Evolutionary conservation across 169 alveolate species (phyloP), one percentile per base, ranked within the genome.

Genomic region (Plasmodium fragile): DNA sequence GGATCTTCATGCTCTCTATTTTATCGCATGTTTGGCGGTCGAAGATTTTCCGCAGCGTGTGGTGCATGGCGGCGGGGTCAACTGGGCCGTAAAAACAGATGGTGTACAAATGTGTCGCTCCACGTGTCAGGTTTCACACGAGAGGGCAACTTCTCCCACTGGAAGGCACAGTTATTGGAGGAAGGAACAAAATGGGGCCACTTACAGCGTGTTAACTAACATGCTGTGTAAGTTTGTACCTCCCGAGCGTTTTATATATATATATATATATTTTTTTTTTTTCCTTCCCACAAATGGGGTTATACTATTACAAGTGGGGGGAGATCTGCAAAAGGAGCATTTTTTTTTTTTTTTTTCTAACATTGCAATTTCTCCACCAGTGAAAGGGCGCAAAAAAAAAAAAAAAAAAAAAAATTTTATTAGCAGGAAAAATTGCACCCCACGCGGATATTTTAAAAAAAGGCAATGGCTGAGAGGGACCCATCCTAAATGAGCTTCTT

Each of bases 1-100:
- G 94, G 39, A 98, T 93, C 43, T 95, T 95, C 78, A 95, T 92
- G 36, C 89, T 78, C 69, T 93, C 92, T 91, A 96, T 75, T 90
- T 95, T 72, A 43, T 92, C 52, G 73, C 94, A 92, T 92, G 93
- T 69, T 18, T 81, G 85, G 34, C 82, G 82, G 75, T 92, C 93
- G 36, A 95, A 80, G 52, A 95, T 85, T 49, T 85, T 92, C 53
- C 95, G 80, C 30, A 65, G n/a, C n/a, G 30, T 65, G 75, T 39
- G 13, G 75, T 65, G 75, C 75, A 25, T 28, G 75, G 75, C 5
- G 10, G 11, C 0, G 75, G 39, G 7, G 25, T 0, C 10, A 22
- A 3, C 1, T 22, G 10, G 3, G 22, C 11, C 75, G 30, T 8
- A 22, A 65, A 65, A 65, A 11, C 43, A 22, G 59, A 11, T 78